A percentile compares a stretch with the other conserved stretches of the same genome.
These are phyloP conservation scores for Diaporthe sp. DNA, from an alignment of 2,329 filamentous ascomycete genomes.

Conservation along the genomic window DNA sequence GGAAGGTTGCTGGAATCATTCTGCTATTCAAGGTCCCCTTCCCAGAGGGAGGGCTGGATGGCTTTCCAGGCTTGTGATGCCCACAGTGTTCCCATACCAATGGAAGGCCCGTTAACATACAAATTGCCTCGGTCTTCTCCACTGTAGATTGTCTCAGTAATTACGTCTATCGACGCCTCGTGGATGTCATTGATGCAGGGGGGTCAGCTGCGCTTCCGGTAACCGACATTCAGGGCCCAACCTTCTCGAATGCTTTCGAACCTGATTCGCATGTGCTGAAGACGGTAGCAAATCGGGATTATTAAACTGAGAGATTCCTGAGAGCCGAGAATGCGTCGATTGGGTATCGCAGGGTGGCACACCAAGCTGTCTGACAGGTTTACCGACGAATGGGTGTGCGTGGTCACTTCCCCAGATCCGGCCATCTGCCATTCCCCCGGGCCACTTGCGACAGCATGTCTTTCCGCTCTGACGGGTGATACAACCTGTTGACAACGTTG, in stretches of 20 bases:
- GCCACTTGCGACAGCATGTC: not conserved
- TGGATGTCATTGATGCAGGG: not conserved
- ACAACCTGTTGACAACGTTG: constrained; percentile 35
- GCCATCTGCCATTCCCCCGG: constrained; percentile 21
- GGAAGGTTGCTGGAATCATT: not conserved
- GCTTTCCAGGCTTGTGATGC: not conserved
- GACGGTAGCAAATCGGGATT: not conserved
- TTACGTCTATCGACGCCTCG: constrained; percentile 1
- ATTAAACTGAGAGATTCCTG: not conserved
- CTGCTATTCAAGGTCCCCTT: not conserved
- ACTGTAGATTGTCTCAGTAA: not conserved
- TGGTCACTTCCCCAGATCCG: constrained; percentile 15
- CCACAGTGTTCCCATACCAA: not conserved
- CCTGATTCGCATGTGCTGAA: not conserved
- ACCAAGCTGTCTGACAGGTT: not conserved
- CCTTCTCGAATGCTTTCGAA: not conserved
- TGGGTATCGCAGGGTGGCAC: not conserved
- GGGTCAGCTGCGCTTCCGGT: constrained; percentile 13
- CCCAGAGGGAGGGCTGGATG: not conserved
- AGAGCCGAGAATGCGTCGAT: not conserved
- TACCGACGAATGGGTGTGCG: constrained; percentile 10
- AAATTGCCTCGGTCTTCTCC: not conserved
- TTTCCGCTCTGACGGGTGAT: not conserved
- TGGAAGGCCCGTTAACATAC: not conserved
- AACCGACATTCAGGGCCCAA: constrained; percentile 1